Evolutionary conservation across 129 eudicot species (phyloP), one percentile per base, ranked within the genome.

Genomic region (Flaveria linearis): DNA sequence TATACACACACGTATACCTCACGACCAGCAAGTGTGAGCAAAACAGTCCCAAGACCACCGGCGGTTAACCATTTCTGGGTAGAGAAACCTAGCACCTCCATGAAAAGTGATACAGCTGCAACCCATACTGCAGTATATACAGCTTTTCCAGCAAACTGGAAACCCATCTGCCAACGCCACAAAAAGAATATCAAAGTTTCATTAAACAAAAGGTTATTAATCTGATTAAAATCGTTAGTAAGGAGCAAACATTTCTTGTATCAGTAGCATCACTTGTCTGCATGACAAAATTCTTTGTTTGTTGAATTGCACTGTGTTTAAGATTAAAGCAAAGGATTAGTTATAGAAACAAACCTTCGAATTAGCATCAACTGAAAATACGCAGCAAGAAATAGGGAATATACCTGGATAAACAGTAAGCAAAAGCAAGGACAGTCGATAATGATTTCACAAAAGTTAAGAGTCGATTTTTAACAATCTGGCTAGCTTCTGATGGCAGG

Each of bases 1-100:
- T 5, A 80, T 30, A 30, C 36, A 30, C 36, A 30, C 5, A 30
- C 0, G 36, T 30, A 30, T 73, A 93, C 98, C 98, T 93, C 98
- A 61, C 98, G 98, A 69, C 98, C 98, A 81, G 98, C 96, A 74
- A 93, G 97, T 20, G 98, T 93, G 72, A 93, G 87, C 84, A 93
- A 71, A 20, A 93, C 97, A 39, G 98, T 93, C 72, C 98, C 98
- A 71, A 93, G 98, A 56, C 98, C 98, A 80, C 98, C 98, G 28
- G 98, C 98, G 75, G 98, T 93, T 15, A 93, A 87, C 97, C 91
- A 93, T 84, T 84, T 93, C 89, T 93, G 98, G 64, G 98, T 90
- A 69, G 98, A 93, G 83, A 93, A 90, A 70, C 98, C 98, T 56
- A 93, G 81, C 76, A 93, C 79, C 83, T 93, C 98, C 98, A 93